Evolutionary conservation across 108 stramenopile genomes (phyloP).

Genomic region (Cyclotella baltica): DNA sequence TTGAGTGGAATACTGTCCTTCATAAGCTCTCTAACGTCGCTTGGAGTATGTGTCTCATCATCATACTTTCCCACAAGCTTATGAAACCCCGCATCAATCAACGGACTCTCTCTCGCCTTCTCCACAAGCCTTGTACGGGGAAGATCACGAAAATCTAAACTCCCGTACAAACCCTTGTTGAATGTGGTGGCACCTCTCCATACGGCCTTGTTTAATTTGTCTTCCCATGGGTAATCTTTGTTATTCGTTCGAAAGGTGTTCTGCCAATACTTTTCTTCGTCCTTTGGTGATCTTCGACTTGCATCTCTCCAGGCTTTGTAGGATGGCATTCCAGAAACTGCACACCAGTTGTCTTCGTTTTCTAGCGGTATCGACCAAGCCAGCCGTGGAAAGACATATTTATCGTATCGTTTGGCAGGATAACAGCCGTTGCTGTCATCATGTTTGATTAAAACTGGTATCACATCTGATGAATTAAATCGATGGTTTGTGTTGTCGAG

Average conservation of each 20-base stretch:
- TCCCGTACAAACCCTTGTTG: conserved; percentile 45
- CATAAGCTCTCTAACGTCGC: conserved; percentile 4
- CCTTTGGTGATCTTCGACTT: not conserved
- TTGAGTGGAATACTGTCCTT: conserved; percentile 41
- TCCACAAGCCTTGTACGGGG: conserved; percentile 42
- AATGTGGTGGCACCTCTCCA: conserved; percentile 58
- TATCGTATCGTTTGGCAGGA: conserved; percentile 31
- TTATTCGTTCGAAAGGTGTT: conserved; percentile 14
- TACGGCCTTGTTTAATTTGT: conserved; percentile 41
- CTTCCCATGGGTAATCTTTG: conserved; percentile 37
- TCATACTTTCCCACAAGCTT: conserved; percentile 47
- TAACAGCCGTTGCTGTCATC: conserved; percentile 56
- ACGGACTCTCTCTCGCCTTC: conserved; percentile 21
- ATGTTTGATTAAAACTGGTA: conserved; percentile 49
- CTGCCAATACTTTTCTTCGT: not conserved
- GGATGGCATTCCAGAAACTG: conserved; percentile 37
- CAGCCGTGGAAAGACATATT: conserved; percentile 45
- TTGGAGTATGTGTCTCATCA: not conserved
- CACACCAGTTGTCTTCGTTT: conserved; percentile 31
- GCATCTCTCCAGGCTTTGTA: conserved; percentile 49
- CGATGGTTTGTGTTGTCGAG: not conserved
- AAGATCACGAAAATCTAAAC: conserved; percentile 26
- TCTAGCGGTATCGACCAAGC: conserved; percentile 48
- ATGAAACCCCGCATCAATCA: conserved; percentile 53
- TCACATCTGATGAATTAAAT: not conserved